phyloP scores from a whole-genome alignment of 768 basidiomycete species.

The Imleria badia region DNA sequence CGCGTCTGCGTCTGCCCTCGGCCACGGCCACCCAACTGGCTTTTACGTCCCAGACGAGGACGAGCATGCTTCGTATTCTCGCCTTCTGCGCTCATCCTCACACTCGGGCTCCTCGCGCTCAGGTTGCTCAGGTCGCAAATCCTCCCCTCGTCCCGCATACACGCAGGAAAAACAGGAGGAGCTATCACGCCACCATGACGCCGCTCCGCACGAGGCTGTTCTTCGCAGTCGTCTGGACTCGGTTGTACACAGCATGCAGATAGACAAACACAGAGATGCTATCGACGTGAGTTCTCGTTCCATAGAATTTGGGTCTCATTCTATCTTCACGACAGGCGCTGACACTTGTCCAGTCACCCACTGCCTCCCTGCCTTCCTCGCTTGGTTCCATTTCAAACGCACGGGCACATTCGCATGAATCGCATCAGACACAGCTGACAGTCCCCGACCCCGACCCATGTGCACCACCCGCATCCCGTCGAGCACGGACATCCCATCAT shows the following conservation, averaged over 20 bases:
- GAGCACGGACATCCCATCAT: conserved; percentile 3
- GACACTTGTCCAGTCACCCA: conserved; percentile 24
- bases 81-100: conserved; percentile 27
- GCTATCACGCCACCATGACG: conserved; percentile 23
- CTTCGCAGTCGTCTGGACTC: conserved; percentile 53
- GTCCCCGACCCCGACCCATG: conserved; percentile 22
- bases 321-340: conserved; percentile 19
- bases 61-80: conserved; percentile 25
- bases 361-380: conserved; percentile 30
- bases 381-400: conserved; percentile 28
- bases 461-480: background rate
- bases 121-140: conserved; percentile 17
- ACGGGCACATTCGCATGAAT: conserved; percentile 24
- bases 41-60: conserved; percentile 36
- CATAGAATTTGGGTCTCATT: conserved; percentile 2
- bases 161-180: conserved; percentile 22
- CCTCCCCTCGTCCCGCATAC: conserved; percentile 11
- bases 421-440: conserved; percentile 25
- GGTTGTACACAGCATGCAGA: conserved; percentile 40
- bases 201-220: conserved; percentile 53
- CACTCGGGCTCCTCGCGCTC: conserved; percentile 30
- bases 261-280: conserved; percentile 22
- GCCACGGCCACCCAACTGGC: conserved; percentile 11
- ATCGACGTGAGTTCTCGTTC: conserved; percentile 23
- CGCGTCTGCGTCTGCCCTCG: conserved; percentile 19